Percentiles rank a stretch among this genome's conserved stretches.
Evolutionary conservation across 108 stramenopile genomes (phyloP).

Genomic region (Fragilaria crotonensis): DNA sequence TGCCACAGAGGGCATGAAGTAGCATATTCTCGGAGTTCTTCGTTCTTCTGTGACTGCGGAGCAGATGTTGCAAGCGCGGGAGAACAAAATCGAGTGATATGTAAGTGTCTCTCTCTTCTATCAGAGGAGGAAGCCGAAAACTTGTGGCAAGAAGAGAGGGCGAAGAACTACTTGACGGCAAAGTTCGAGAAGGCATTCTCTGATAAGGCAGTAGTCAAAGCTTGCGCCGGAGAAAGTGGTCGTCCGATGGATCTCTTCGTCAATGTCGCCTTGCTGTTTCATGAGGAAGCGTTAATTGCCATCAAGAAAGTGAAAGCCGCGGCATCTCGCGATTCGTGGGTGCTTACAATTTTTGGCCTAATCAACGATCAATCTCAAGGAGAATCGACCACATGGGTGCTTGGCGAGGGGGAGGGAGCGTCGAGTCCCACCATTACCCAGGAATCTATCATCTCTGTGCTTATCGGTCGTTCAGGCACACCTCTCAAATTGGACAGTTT

Average conservation of each 20-base stretch:
- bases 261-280: neutral
- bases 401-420: neutral
- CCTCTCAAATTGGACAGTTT: constrained; percentile 23
- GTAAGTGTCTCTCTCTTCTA: constrained; percentile 57
- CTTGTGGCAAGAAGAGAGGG: neutral
- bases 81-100: constrained; percentile 36
- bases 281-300: neutral
- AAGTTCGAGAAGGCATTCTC: neutral
- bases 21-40: constrained; percentile 62
- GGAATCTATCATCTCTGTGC: neutral
- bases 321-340: neutral
- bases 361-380: neutral
- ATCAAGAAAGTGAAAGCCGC: neutral
- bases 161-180: neutral
- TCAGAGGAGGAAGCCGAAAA: constrained; percentile 7
- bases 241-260: neutral
- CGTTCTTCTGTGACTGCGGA: constrained; percentile 89
- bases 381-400: neutral
- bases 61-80: constrained; percentile 41
- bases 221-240: too few species aligned
- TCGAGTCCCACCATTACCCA: neutral
- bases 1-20: constrained; percentile 86
- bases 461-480: constrained; percentile 17
- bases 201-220: neutral
- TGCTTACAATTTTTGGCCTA: neutral